Evolutionary conservation across 768 basidiomycete species (phyloP).

Genomic region (Mycena polygramma): DNA sequence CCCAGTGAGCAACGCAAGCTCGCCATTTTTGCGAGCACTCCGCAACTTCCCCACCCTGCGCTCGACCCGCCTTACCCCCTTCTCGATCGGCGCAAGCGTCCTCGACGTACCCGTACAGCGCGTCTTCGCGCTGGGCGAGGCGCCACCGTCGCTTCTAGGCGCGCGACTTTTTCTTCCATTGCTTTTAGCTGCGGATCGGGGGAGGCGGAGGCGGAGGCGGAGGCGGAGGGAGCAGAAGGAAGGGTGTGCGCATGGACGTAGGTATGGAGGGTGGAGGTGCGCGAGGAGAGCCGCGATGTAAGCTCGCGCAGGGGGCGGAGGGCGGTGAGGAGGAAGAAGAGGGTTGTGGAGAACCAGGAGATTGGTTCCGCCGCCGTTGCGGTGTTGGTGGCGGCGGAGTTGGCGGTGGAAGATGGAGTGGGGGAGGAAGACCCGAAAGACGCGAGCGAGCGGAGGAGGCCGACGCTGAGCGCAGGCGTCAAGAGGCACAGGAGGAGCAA

Average conservation of each 20-base stretch:
- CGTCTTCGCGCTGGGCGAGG: slow-evolving; percentile 2
- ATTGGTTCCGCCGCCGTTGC: slow-evolving; percentile 51
- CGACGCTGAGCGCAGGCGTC: slow-evolving; percentile 78
- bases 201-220: background rate
- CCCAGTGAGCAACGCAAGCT: background rate
- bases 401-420: slow-evolving; percentile 67
- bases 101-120: slow-evolving; percentile 23
- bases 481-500: slow-evolving; percentile 72
- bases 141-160: background rate
- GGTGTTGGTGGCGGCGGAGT: too few species aligned
- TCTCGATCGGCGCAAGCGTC: slow-evolving; percentile 23
- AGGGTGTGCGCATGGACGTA: slow-evolving; percentile 56
- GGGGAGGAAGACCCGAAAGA: slow-evolving; percentile 68
- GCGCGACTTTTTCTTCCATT: slow-evolving; percentile 6
- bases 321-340: slow-evolving; percentile 86
- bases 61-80: slow-evolving; percentile 23
- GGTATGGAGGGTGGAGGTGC: slow-evolving; percentile 74
- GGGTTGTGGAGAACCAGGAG: slow-evolving; percentile 86
- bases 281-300: slow-evolving; percentile 70
- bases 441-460: slow-evolving; percentile 73
- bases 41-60: slow-evolving; percentile 24
- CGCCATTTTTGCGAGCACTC: background rate
- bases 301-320: slow-evolving; percentile 85
- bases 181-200: background rate
- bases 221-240: background rate